Evolutionary conservation across 306 rosid genomes (phyloP), one percentile per base, ranked within the genome.

Genomic region (Cucurbita moschata): DNA sequence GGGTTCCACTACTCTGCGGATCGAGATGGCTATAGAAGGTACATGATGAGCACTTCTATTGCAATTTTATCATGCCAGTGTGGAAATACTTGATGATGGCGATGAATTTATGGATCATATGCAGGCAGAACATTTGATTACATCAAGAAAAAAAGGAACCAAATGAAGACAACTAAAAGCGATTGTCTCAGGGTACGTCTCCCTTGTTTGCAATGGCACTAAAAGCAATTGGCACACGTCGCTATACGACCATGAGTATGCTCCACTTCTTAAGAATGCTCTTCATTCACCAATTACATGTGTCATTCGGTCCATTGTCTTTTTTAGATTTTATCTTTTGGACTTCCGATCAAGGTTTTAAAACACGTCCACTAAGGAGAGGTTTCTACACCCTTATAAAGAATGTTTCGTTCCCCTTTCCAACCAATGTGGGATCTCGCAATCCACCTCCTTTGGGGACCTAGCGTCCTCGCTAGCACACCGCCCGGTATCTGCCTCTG

Each of bases 11-110:
- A 93, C 81, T 86, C 96, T 4, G 65, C 83, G 1, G 90, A 90
- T 77, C 82, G 98, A 83, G 72, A 80, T 86, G 97, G 97, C 35
- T 88, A 87, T 72, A 86, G 96, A 77, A 88, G 90, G 92, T 88
- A 81, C 86, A n/a, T 13, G 12, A 12, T 47, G 56, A 8, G 4
- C 10, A 46, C 7, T 68, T 68, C 1, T 21, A 1, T 23, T 68
- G 73, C 47, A 67, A 66, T 44, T 66, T 42, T 66, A 19, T 66
- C 9, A 10, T 66, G 6, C 54, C 7, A 6, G 38, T 42, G 38
- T 10, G 54, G 16, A 10, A 66, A 12, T 19, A 44, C n/a, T n/a
- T 63, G 54, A 66, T 19, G 54, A 43, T 43, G 72, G 19, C 43
- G 15, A 42, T 65, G 54, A 44, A 55, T 67, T 67, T 67, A 12